Evolutionary conservation across 257 asterid species (phyloP), one percentile per base, ranked within the genome.

Genomic region (Salvia miltiorrhiza): DNA sequence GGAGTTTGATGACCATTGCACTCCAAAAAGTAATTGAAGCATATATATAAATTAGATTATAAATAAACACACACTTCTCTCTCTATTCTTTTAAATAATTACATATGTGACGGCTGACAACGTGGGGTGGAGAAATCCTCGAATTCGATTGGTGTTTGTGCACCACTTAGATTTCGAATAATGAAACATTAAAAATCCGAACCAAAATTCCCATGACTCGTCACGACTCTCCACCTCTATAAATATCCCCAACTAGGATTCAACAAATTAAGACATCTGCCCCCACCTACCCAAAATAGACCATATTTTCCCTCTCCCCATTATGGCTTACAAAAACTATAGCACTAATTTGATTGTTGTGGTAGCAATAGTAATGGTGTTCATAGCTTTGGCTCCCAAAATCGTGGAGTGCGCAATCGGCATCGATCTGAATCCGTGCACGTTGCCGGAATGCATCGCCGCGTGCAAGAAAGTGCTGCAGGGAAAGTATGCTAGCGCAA

Each of bases 381-480:
- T 73, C 14, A 6, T 73, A 47, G 57, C 69, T 65, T 44, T 68
- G 69, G 76, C 33, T 23, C 85, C 87, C 68, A 32, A 43, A 47
- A 56, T 63, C n/a, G 85, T 82, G 78, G 84, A 86, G 55, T 4
- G 88, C 76, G 88, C 82, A 19, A 41, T 84, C 41, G 93, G 93
- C 13, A 74, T 86, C 21, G 63, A 74, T 14, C 45, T 84, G 1
- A 48, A 80, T 76, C 93, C 90, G 56, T 84, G 93, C 74, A 86
- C 85, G 17, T 66, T 76, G 9, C 81, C 83, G 0, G 77, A 30
- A 24, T 86, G 93, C 67, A 40, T 69, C 41, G 84, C 80, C 54
- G 88, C 84, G 30, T 86, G 93, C 63, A 75, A 74, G 64, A 84
- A 65, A 28, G 70, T 73, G 35, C 63, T 84, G 82, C 63, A 50